Evolutionary conservation across 129 eudicot genomes (phyloP).

Genomic region (Escallonia herrerae): DNA sequence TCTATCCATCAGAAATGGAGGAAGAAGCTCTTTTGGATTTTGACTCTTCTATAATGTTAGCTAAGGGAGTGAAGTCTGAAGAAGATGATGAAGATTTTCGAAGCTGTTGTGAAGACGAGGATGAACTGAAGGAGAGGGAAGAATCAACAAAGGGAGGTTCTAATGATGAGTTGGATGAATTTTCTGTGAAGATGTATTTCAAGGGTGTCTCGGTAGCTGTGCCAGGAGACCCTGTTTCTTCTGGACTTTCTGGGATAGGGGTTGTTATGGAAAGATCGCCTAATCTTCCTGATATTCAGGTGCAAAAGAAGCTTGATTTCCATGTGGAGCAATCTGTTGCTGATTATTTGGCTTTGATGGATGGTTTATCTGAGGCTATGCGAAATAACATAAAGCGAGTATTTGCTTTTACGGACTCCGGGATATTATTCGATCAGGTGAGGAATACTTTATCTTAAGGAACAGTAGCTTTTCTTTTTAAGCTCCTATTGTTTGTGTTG

Average conservation of each 20-base stretch:
- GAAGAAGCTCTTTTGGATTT: slow-evolving; percentile 2
- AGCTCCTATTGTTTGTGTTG: not conserved
- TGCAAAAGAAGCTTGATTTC: slow-evolving; percentile 92
- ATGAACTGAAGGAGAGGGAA: slow-evolving; percentile 50
- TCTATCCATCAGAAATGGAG: slow-evolving; percentile 20
- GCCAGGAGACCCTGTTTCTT: slow-evolving; percentile 43
- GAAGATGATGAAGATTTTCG: slow-evolving; percentile 93
- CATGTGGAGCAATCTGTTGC: slow-evolving; percentile 73
- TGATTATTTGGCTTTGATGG: slow-evolving; percentile 79
- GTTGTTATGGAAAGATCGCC: slow-evolving; percentile 63
- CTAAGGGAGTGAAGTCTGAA: slow-evolving; percentile 26
- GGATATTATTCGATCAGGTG: slow-evolving; percentile 63
- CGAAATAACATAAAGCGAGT: slow-evolving; percentile 43
- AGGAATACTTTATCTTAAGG: not conserved
- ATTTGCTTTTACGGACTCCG: slow-evolving; percentile 66
- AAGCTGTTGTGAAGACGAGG: slow-evolving; percentile 86
- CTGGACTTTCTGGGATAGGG: slow-evolving; percentile 74
- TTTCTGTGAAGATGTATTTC: slow-evolving; percentile 64
- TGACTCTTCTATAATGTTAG: not conserved
- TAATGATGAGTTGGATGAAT: slow-evolving; percentile 36
- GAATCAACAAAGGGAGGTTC: slow-evolving; percentile 26
- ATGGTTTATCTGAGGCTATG: slow-evolving; percentile 67
- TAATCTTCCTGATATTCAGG: slow-evolving; percentile 39
- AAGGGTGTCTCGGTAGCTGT: slow-evolving; percentile 65
- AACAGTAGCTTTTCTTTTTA: not conserved